Evolutionary conservation across 495 filamentous ascomycete genomes (phyloP), one percentile per base, ranked within the genome.

Genomic region (Articulospora tetracladia): DNA sequence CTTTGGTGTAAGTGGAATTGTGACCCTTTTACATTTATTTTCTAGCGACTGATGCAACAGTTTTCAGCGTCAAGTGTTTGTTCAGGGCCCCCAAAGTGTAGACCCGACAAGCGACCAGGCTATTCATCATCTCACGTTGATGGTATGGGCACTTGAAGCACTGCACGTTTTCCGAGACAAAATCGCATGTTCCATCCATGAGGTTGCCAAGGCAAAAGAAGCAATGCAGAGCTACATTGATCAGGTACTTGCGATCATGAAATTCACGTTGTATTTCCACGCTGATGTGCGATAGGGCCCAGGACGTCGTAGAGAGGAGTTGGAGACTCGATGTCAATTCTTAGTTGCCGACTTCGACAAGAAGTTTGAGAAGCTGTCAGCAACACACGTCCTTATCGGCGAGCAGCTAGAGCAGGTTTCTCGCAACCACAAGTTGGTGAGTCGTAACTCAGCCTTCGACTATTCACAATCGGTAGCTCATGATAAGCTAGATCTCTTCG

Each of bases 321-420:
- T 69, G 6, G 44, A 59, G 13, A 53, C 50, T 22, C 55, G 61
- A 58, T 66, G 60, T 22, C 36, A 55, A 19, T 49, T 61, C n/a
- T 44, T 66, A 1, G 15, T 69, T 2, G 64, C 57, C 23, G 58
- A 60, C 3, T 69, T 69, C 39, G 61, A 61, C 36, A 64, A 63
- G 41, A 59, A 60, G 32, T 47, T 50, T 25, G 53, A 50, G 15
- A 61, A 53, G 26, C 52, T 69, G 1, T 28, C 48, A 1, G 55
- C 57, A 8, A 34, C 62, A 39, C 62, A 66, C 17, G 53, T 58
- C 0, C 25, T 53, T 46, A 58, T 58, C 3, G 23, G 63, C 19
- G 54, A 61, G n/a, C 59, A 60, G 23, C 63, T 69, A 20, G 39
- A 53, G 15, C 58, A 65, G 19, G 57, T 62, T 23, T 54, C 48